Conservation (phyloP, 768 basidiomycete species). For the Melanogaster broomeanus region DNA sequence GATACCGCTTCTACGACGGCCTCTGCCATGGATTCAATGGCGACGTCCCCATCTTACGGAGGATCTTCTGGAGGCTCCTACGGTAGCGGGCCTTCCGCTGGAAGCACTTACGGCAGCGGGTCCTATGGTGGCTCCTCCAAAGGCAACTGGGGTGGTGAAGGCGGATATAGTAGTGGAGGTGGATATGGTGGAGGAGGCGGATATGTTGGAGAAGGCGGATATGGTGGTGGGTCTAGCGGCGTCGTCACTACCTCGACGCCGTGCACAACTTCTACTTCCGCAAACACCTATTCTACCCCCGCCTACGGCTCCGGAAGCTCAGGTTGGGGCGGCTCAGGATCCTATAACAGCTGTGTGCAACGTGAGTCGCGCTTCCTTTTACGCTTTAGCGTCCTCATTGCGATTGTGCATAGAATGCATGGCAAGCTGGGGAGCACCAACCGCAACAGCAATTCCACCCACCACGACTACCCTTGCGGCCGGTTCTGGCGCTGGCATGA, state of each 20-base stretch:
- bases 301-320: slow-evolving; percentile 64
- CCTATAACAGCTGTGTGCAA: slow-evolving; percentile 68
- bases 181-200: neutral
- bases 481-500: slow-evolving; percentile 51
- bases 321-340: slow-evolving; percentile 53
- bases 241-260: neutral
- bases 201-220: neutral
- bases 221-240: neutral
- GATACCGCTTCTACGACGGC: slow-evolving; percentile 1
- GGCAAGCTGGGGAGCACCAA: slow-evolving; percentile 52
- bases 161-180: neutral
- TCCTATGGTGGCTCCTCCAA: neutral
- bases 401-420: slow-evolving; percentile 54
- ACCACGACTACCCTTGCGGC: slow-evolving; percentile 25
- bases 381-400: neutral
- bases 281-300: slow-evolving; percentile 39
- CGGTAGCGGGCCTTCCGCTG: neutral
- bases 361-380: slow-evolving; percentile 43
- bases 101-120: neutral
- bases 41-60: neutral
- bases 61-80: slow-evolving; percentile 1
- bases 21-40: neutral
- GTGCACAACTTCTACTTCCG: slow-evolving; percentile 18
- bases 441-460: slow-evolving; percentile 25
- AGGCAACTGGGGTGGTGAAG: neutral